Base-by-base conservation (phyloP, 2,329 filamentous ascomycete species). In the Pleurostoma richardsiae region DNA sequence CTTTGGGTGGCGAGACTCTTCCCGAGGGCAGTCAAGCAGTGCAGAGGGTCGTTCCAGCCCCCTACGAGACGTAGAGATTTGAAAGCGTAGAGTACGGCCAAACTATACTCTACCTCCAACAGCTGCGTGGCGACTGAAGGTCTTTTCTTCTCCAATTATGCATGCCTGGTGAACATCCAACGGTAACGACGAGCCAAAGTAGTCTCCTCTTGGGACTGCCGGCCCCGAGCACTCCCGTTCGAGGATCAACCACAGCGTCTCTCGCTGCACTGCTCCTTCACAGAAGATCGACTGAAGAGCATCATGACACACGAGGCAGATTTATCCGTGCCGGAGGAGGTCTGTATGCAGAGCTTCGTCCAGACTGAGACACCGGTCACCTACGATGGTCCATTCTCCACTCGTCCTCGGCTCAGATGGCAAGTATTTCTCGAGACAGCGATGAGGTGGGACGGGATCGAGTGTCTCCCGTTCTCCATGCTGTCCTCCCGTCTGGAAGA, bases 271-370 rank as follows among this genome's bases (percentile, higher is more conserved):
- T 36, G 8, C 33, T 36, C 43, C 36, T 36, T 49, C 38, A 19
- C 38, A 40, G 44, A 44, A 50, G 52, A 52, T 54, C 50, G 30
- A 49, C 50, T 47, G 49, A 51, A 43, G 49, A 43, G 30, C 44
- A 54, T 57, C 54, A 56, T 58, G 55, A 59, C 46, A 58, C 56
- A 57, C 50, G 50, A 59, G 43, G 45, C 50, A 46, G 54, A 57
- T 59, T 59, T 59, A 59, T 49, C 57, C 57, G 56, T 19, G 33
- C 33, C 8, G 51, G 51, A 51, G 51, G 53, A 39, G 40, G 39
- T 53, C 43, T 50, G 42, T 52, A 54, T 56, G 49, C 50, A 41
- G 50, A 52, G 52, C 46, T 45, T 46, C 40, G 49, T 44, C 49
- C 48, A 51, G 48, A 45, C 46, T 19, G 44, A 54, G 39, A 54